Evolutionary conservation across 352 stramenopile genomes (phyloP).

Genomic region (Phytopythium sindhum): DNA sequence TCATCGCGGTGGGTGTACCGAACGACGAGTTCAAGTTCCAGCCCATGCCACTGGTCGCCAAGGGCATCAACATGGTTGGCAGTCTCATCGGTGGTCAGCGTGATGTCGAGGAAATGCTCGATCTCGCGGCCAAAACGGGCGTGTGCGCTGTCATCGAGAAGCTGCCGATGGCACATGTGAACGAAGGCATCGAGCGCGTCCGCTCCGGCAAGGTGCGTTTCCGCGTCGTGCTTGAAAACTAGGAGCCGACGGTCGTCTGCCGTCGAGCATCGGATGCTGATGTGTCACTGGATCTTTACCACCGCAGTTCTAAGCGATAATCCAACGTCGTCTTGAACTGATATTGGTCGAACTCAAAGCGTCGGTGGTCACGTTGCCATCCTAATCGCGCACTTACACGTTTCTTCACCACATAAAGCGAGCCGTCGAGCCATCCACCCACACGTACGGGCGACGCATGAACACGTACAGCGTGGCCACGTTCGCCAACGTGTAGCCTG

Average conservation of each 20-base stretch:
- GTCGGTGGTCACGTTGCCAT: neutral
- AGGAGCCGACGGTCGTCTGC: neutral
- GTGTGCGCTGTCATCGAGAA: constrained; percentile 45
- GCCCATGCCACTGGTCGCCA: constrained; percentile 32
- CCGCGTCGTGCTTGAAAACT: constrained; percentile 42
- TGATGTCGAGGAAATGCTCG: constrained; percentile 77
- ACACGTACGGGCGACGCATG: constrained; percentile 61
- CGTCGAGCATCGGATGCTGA: neutral
- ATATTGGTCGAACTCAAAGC: neutral
- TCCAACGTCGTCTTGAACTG: neutral
- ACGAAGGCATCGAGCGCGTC: constrained; percentile 33
- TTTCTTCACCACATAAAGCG: constrained; percentile 87
- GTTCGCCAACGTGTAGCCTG: constrained; percentile 62
- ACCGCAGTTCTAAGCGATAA: neutral
- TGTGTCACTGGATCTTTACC: no score
- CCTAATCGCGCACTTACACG: neutral
- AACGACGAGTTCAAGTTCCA: constrained; percentile 44
- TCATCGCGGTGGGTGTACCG: constrained; percentile 64
- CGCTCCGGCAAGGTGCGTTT: constrained; percentile 33
- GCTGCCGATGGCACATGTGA: constrained; percentile 33
- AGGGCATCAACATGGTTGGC: constrained; percentile 40
- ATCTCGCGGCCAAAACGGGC: constrained; percentile 57
- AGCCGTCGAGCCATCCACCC: constrained; percentile 72
- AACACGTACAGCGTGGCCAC: constrained; percentile 69
- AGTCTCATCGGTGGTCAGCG: constrained; percentile 64